Evolutionary conservation across 768 basidiomycete species (phyloP).

Genomic region (Chalciporus pseudorubinellus): DNA sequence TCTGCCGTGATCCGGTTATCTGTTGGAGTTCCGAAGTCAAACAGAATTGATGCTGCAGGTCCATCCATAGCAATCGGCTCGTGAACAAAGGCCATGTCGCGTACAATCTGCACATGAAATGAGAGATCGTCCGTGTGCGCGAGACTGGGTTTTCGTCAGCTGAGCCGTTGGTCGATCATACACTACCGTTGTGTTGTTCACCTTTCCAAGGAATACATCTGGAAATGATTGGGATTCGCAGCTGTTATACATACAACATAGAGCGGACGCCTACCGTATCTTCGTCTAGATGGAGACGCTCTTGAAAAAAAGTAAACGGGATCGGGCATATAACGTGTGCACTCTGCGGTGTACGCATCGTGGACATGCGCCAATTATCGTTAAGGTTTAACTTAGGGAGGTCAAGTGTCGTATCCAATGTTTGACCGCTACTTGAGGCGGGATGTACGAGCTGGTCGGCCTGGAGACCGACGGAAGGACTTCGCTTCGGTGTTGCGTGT

Average conservation of each 20-base stretch:
- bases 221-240: background rate
- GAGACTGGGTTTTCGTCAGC: conserved; percentile 27
- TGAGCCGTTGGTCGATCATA: background rate
- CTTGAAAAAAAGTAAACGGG: conserved; percentile 24
- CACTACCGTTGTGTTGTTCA: conserved; percentile 1
- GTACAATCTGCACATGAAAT: conserved; percentile 41
- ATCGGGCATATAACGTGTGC: conserved; percentile 33
- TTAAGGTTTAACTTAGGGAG: conserved; percentile 12
- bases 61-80: conserved; percentile 57
- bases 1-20: conserved; percentile 33
- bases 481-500: background rate
- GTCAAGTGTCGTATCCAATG: conserved; percentile 2
- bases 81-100: conserved; percentile 47
- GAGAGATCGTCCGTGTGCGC: conserved; percentile 38
- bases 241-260: background rate
- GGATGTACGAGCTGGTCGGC: no score
- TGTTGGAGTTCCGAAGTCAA: conserved; percentile 49
- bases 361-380: conserved; percentile 43
- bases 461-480: background rate
- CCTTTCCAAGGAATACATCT: conserved; percentile 33
- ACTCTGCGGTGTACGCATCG: conserved; percentile 36
- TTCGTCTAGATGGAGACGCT: conserved; percentile 35
- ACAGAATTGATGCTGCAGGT: conserved; percentile 39
- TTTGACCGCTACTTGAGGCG: conserved; percentile 3
- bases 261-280: conserved; percentile 37